Conservation (phyloP, 2,329 filamentous ascomycete genomes). For the Monilinia fructicola region DNA sequence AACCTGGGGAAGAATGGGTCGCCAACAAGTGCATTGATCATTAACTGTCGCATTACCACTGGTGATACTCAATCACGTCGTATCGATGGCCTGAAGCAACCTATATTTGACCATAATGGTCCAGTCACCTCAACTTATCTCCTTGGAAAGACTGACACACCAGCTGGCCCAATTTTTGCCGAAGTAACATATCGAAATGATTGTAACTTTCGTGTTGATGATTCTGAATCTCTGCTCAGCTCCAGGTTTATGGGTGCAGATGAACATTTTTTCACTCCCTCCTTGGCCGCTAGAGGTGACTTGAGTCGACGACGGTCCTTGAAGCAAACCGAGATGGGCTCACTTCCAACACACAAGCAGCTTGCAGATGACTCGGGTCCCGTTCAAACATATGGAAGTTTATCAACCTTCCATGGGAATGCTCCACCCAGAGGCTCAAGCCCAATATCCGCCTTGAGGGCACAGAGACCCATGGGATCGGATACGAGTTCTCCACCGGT, state of each 20-base stretch:
- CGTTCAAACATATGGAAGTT: conserved; percentile 81
- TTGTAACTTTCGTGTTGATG: conserved; percentile 87
- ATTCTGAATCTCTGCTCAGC: conserved; percentile 85
- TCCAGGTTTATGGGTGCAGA: conserved; percentile 92
- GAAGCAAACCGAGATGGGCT: conserved; percentile 60
- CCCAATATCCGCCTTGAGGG: conserved; percentile 78
- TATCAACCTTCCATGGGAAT: conserved; percentile 87
- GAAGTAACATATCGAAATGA: conserved; percentile 83
- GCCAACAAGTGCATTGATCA: conserved; percentile 61
- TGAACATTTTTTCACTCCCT: conserved; percentile 82
- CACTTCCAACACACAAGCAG: conserved; percentile 66
- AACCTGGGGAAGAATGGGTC: conserved; percentile 68
- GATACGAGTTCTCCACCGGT: conserved; percentile 59
- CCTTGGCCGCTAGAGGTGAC: conserved; percentile 50
- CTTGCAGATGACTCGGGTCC: conserved; percentile 54
- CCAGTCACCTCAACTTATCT: conserved; percentile 72
- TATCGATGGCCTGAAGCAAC: conserved; percentile 68
- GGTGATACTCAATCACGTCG: conserved; percentile 52
- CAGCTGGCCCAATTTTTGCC: conserved; percentile 79
- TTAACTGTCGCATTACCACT: conserved; percentile 77
- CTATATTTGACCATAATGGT: conserved; percentile 62
- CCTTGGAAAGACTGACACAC: conserved; percentile 83
- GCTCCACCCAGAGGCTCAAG: conserved; percentile 76
- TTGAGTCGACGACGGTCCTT: conserved; percentile 43
- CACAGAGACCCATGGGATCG: conserved; percentile 61